Evolutionary conservation across 108 stramenopile genomes (phyloP), one percentile per base, ranked within the genome.

Genomic region (Chaetoceros tenuissimus): DNA sequence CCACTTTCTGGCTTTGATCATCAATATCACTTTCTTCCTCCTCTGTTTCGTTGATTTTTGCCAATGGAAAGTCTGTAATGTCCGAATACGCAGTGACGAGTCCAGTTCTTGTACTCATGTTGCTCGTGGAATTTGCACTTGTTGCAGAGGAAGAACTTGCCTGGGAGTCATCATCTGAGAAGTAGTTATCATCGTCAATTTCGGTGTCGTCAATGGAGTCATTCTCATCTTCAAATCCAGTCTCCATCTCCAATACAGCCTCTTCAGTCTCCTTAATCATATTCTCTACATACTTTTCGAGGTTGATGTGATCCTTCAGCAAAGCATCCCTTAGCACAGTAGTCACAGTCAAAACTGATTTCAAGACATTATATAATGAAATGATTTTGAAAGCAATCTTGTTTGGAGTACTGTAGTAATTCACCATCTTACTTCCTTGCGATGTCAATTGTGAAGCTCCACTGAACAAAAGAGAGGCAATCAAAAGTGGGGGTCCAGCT

Each of bases 381-480:
- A 87, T 58, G 55, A 87, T 80, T 18, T 72, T 63, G 47, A 80
- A 67, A 0, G 85, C 81, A 63, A 87, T 45, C 34, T 65, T 60
- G 55, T 82, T 72, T 21, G 85, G 81, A 57, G 82, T 81, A 48
- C 75, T 72, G 28, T 62, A 81, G 55, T 80, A 83, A 55, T 70
- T 75, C 17, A 71, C 57, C 1, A 63, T 73, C n/a, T 78, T 77
- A 48, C 64, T 71, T 23, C 78, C 79, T 17, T 81, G 78, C 44
- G 69, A 66, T 7, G 60, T 81, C 10, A 77, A 77, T 0, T 79
- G 76, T 1, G 85, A 79, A n/a, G 66, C 66, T 17, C 79, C 76
- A 2, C 85, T 79, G 64, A 87, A 80, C n/a, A 87, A 51, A 17
- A 87, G 47, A 3, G 79, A 78, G 1, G 85, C 81, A 49, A 87